phyloP scores from a whole-genome alignment of 768 basidiomycete genomes.

The Tylopilus sp. region DNA sequence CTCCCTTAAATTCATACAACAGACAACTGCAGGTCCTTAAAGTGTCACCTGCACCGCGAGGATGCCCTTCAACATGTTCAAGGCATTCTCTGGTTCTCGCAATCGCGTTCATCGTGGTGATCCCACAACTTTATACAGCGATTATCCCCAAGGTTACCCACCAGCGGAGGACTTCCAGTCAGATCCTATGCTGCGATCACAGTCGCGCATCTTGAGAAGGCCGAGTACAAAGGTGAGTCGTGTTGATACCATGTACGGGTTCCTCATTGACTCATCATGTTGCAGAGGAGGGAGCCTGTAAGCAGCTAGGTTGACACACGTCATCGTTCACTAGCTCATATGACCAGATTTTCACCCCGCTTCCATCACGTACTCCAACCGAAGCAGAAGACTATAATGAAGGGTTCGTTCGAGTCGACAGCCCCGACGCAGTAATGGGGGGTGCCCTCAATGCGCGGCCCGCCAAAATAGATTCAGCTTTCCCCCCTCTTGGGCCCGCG shows the following conservation, averaged over 20 bases:
- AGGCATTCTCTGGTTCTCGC: slow-evolving; percentile 34
- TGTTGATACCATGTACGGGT: background rate
- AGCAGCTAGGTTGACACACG: slow-evolving; percentile 9
- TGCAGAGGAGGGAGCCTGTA: slow-evolving; percentile 33
- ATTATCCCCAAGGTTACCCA: slow-evolving; percentile 30
- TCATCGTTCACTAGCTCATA: slow-evolving; percentile 2
- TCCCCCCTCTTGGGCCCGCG: slow-evolving; percentile 23
- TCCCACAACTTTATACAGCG: slow-evolving; percentile 19
- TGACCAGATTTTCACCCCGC: slow-evolving; percentile 30
- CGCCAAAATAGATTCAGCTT: slow-evolving; percentile 16
- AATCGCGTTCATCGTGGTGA: slow-evolving; percentile 28
- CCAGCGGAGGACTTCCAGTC: slow-evolving; percentile 24
- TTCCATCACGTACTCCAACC: slow-evolving; percentile 33
- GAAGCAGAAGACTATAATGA: slow-evolving; percentile 32
- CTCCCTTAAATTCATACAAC: slow-evolving; percentile 28
- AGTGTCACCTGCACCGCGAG: slow-evolving; percentile 21
- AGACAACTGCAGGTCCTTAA: slow-evolving; percentile 14
- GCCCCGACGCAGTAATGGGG: slow-evolving; percentile 30
- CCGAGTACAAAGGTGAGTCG: slow-evolving; percentile 25
- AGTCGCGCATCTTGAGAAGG: slow-evolving; percentile 26
- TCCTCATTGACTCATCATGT: slow-evolving; percentile 11
- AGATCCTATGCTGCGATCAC: slow-evolving; percentile 18
- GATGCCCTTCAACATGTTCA: slow-evolving; percentile 38
- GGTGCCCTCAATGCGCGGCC: slow-evolving; percentile 33
- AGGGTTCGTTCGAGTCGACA: slow-evolving; percentile 31